Evolutionary conservation across 75 land plant species (phyloP).

Genomic region (Ceratopteris richardii): DNA sequence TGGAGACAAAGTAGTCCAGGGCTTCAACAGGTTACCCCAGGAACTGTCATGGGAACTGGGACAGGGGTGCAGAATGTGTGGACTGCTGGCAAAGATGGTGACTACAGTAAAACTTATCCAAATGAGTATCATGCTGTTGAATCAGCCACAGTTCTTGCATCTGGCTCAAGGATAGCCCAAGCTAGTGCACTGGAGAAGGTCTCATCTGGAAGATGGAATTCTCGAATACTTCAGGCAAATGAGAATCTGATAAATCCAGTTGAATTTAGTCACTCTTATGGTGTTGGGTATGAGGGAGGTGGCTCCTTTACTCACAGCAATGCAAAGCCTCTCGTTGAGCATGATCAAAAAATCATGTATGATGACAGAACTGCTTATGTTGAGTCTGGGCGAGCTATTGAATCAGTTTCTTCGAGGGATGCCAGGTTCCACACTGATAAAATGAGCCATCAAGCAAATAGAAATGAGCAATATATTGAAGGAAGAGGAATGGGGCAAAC

Average conservation of each 20-base stretch:
- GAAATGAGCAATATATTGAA: too few species aligned
- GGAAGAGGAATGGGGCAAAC: background rate
- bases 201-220: constrained; percentile 82
- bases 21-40: too few species aligned
- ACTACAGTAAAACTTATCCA: background rate
- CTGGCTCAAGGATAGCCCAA: constrained; percentile 50
- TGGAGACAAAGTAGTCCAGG: too few species aligned
- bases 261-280: constrained; percentile 1
- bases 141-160: constrained; percentile 5
- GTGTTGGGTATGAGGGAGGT: background rate
- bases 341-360: too few species aligned
- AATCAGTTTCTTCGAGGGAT: background rate
- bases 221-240: constrained; percentile 13
- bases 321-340: too few species aligned
- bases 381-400: constrained; percentile 9
- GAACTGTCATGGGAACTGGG: background rate
- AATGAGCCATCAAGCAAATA: background rate
- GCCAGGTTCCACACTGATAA: background rate
- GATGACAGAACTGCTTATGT: background rate
- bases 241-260: constrained; percentile 1
- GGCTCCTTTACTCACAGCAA: background rate
- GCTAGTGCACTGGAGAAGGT: constrained; percentile 82
- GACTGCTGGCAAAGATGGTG: constrained; percentile 59
- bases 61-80: constrained; percentile 47
- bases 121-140: background rate